Percentiles rank a stretch among this genome's conserved stretches.
Conservation (phyloP, 2,329 filamentous ascomycete species). For the Hansfordia pulvinata region DNA sequence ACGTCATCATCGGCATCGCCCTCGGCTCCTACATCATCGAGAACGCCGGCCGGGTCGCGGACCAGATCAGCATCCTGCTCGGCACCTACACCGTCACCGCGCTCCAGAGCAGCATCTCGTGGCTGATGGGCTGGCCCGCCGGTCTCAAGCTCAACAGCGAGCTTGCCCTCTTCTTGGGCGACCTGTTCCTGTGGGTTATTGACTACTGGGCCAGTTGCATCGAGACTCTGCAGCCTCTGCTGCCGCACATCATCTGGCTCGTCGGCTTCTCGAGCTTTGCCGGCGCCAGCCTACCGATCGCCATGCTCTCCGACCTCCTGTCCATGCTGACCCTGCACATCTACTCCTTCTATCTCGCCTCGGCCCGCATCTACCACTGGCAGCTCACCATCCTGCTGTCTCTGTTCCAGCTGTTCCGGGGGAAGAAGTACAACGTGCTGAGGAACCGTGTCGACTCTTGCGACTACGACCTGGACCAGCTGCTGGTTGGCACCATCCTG, state of each 20-base stretch:
- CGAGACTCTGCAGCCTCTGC: slow-evolving; percentile 57
- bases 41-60: slow-evolving; percentile 74
- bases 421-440: slow-evolving; percentile 94
- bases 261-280: slow-evolving; percentile 92
- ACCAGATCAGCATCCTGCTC: slow-evolving; percentile 63
- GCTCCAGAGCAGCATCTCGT: slow-evolving; percentile 76
- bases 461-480: slow-evolving; percentile 95
- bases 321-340: slow-evolving; percentile 90
- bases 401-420: slow-evolving; percentile 95
- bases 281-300: slow-evolving; percentile 92
- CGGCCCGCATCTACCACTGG: slow-evolving; percentile 96
- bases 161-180: slow-evolving; percentile 83
- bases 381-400: slow-evolving; percentile 93
- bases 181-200: slow-evolving; percentile 96
- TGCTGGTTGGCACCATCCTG: slow-evolving; percentile 88
- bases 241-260: slow-evolving; percentile 82
- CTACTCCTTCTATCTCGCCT: slow-evolving; percentile 95
- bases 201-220: slow-evolving; percentile 93
- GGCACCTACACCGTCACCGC: slow-evolving; percentile 78
- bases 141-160: slow-evolving; percentile 93
- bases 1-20: slow-evolving; percentile 96
- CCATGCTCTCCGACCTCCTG: slow-evolving; percentile 85
- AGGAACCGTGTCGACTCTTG: slow-evolving; percentile 97
- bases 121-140: slow-evolving; percentile 92
- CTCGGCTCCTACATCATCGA: slow-evolving; percentile 95